phyloP scores from a whole-genome alignment of 257 asterid genomes.

The Solanum neorickii region DNA sequence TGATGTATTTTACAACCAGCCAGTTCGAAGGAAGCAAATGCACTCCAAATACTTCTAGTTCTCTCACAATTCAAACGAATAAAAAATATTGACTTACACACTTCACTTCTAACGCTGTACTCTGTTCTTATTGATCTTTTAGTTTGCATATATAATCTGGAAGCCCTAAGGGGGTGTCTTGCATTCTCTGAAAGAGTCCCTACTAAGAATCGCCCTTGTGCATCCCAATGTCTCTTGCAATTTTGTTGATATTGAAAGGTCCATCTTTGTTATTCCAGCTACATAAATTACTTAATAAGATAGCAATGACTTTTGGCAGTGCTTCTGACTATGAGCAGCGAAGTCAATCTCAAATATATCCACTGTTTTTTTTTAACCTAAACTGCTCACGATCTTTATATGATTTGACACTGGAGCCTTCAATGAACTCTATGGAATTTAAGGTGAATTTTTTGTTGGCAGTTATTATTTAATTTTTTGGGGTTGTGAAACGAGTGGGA shows the following conservation, averaged over 20 bases:
- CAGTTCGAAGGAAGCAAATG: neutral
- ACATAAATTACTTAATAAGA: no score
- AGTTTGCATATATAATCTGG: conserved; percentile 15
- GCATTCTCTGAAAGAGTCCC: conserved; percentile 53
- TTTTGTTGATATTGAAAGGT: conserved; percentile 73
- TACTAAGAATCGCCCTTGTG: conserved; percentile 72
- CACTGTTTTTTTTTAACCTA: conserved; percentile 10
- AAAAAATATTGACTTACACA: no score
- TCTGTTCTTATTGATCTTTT: neutral
- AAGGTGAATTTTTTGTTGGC: conserved; percentile 35
- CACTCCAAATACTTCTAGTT: conserved; percentile 14
- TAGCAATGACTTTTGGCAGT: neutral
- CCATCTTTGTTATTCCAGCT: neutral
- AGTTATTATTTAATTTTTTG: neutral
- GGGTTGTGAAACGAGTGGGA: neutral
- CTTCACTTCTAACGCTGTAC: neutral
- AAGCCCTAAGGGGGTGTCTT: conserved; percentile 70
- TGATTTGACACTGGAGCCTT: conserved; percentile 55
- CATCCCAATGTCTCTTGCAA: conserved; percentile 50
- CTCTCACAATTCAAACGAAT: neutral
- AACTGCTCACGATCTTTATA: conserved; percentile 66
- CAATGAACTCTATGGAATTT: conserved; percentile 65
- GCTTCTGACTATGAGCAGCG: neutral
- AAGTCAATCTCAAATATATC: neutral
- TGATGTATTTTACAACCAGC: neutral